Evolutionary conservation across 495 filamentous ascomycete genomes (phyloP).

Genomic region (Podospora australis): DNA sequence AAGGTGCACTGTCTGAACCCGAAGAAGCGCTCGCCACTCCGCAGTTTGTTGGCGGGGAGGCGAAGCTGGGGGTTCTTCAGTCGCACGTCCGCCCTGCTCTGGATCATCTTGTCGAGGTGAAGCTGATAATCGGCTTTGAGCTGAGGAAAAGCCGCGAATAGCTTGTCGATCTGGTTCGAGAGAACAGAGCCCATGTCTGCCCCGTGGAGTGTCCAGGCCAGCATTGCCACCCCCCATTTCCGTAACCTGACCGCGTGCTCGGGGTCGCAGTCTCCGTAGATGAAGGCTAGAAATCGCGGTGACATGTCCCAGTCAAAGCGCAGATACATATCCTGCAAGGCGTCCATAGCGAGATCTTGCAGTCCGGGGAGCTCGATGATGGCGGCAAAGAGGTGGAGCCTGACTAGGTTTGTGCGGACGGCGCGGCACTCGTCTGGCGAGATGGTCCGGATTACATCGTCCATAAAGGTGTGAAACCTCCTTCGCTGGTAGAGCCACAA

Average conservation of each 20-base stretch:
- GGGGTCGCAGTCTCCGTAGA: constrained; percentile 39
- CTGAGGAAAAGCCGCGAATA: constrained; percentile 32
- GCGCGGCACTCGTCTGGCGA: constrained; percentile 18
- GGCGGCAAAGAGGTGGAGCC: constrained; percentile 42
- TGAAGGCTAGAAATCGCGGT: constrained; percentile 34
- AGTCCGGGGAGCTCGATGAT: constrained; percentile 33
- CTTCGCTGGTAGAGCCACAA: constrained; percentile 38
- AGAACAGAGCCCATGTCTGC: constrained; percentile 11
- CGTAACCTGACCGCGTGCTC: constrained; percentile 36
- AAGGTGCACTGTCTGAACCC: constrained; percentile 46
- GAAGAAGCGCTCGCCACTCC: constrained; percentile 41
- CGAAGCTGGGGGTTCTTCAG: constrained; percentile 46
- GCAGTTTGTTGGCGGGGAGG: constrained; percentile 37
- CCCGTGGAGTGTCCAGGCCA: constrained; percentile 36
- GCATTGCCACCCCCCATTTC: constrained; percentile 45
- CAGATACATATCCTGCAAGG: constrained; percentile 43
- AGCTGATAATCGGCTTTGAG: constrained; percentile 36
- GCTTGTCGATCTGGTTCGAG: constrained; percentile 24
- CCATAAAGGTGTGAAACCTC: constrained; percentile 33
- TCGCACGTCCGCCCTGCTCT: constrained; percentile 35
- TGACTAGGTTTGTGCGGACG: constrained; percentile 34
- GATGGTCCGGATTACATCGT: constrained; percentile 25
- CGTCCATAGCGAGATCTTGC: constrained; percentile 44
- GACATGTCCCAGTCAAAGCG: constrained; percentile 44
- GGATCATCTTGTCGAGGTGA: constrained; percentile 37